Conservation (phyloP, 495 filamentous ascomycete genomes). For the Penicillium lagena region DNA sequence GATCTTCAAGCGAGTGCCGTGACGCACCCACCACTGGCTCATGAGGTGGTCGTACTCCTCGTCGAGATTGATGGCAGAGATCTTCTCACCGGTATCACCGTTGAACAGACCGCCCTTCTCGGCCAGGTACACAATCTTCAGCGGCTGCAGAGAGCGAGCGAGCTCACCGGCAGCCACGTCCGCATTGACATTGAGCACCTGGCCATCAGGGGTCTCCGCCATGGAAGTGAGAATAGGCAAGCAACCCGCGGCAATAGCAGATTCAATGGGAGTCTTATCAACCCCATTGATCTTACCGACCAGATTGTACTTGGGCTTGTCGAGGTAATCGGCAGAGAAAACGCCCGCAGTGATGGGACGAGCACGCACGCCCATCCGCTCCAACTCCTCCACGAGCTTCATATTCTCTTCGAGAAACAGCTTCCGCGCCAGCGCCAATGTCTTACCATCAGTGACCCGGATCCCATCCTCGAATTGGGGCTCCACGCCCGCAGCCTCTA, state of each 20-base stretch:
- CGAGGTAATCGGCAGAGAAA: constrained; percentile 89
- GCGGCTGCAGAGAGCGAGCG: constrained; percentile 78
- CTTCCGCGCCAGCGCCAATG: constrained; percentile 79
- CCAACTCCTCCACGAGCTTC: constrained; percentile 87
- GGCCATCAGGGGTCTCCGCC: constrained; percentile 89
- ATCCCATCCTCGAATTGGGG: constrained; percentile 97
- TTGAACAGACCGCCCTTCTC: constrained; percentile 98
- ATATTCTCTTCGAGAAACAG: constrained; percentile 95
- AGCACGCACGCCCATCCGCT: constrained; percentile 85
- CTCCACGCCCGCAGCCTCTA: constrained; percentile 88
- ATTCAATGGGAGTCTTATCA: constrained; percentile 85
- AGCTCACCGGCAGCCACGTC: constrained; percentile 94
- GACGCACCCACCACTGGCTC: constrained; percentile 92
- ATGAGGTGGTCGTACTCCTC: constrained; percentile 95
- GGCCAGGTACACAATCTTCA: constrained; percentile 97
- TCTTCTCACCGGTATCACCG: constrained; percentile 88
- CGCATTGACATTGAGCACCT: constrained; percentile 96
- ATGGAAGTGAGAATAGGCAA: constrained; percentile 94
- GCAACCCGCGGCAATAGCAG: constrained; percentile 85
- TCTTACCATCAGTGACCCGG: constrained; percentile 92
- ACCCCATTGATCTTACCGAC: constrained; percentile 95
- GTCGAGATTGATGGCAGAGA: constrained; percentile 95
- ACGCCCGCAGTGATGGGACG: constrained; percentile 90
- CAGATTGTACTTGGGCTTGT: constrained; percentile 89
- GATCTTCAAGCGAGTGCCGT: constrained; percentile 95